Evolutionary conservation across 2,329 filamentous ascomycete species (phyloP), one percentile per base, ranked within the genome.

Genomic region (Pyrenochaeta sp.): DNA sequence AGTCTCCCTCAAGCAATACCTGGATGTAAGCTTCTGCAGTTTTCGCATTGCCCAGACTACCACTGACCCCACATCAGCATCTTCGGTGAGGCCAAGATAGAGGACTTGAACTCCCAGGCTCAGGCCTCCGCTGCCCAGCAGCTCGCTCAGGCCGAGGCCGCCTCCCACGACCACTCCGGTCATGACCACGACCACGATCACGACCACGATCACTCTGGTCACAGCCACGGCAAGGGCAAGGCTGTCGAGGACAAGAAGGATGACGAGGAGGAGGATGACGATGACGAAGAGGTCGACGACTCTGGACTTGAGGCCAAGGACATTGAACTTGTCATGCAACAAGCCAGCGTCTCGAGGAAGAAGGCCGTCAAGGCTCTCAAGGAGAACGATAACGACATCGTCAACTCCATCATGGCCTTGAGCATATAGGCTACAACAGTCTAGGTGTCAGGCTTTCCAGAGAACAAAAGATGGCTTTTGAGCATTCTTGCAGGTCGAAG

Each of bases 371-470:
- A 97, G 81, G 94, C 95, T 44, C 83, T 99, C 72, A 92, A 91
- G 82, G 94, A 97, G 82, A 99, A 99, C 74, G 93, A 97, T 80
- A 96, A 97, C 71, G 94, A 99, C 74, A 99, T 99, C 80, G 94
- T 99, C 82, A 99, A 99, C 84, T 96, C 94, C 67, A 99, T 99
- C 81, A 99, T 99, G 94, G 92, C 93, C 63, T 80, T 99, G 55
- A 80, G 77, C 69, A 79, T 80, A 78, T 81, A 70, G 60, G 52
- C 44, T 44, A 31, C 9, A 28, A n/a, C 11, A 32, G 43, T 49
- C 38, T 45, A 42, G 46, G 26, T 40, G 42, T 35, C 47, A 37
- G 27, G 22, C 23, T 48, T 35, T 41, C 35, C 46, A 44, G 34
- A 41, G 49, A 42, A 51, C n/a, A n/a, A 52, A 51, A 31, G 42